Evolutionary conservation across 495 filamentous ascomycete species (phyloP), one percentile per base, ranked within the genome.

Genomic region (Haplographium delicatum): DNA sequence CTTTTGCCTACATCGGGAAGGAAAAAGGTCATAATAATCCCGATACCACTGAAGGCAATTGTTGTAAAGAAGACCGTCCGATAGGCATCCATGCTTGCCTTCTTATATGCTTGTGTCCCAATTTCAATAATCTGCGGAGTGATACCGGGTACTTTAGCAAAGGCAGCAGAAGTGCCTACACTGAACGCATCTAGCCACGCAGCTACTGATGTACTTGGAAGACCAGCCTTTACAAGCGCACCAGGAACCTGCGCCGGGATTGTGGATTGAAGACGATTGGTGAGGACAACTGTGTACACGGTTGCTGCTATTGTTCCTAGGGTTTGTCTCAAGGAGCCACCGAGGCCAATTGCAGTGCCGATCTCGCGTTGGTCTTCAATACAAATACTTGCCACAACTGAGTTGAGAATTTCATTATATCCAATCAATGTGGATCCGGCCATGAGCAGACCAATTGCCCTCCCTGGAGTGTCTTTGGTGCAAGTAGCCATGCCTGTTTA

Each of bases 211-310:
- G 58, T 55, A 9, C 50, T 39, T 7, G 71, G 68, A 1, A 74
- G 62, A 15, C 72, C 72, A 6, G 70, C 66, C 10, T 52, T 38
- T 1, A 64, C 27, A 5, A 65, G 65, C 4, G 68, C 68, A 1
- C 56, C 50, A 7, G 62, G 47, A n/a, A 73, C 63, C 39, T 64
- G 62, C 6, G 47, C 23, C 5, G 66, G 62, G 2, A 69, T 48
- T 47, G 59, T 63, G 8, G 30, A 19, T 18, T 57, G 47, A 16
- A 71, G 43, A 20, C 65, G 68, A 57, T 68, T 72, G 18, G 46
- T 59, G 26, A 72, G 63, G 35, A 75, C 69, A 33, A 63, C 61
- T 43, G 65, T 57, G 56, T 72, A 73, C 44, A 75, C 60, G 1
- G 67, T 58, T 27, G 62, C 59, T 47, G 54, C 57, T 30, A 68